Conservation (phyloP, 768 basidiomycete species). For the Mycena galopus region DNA sequence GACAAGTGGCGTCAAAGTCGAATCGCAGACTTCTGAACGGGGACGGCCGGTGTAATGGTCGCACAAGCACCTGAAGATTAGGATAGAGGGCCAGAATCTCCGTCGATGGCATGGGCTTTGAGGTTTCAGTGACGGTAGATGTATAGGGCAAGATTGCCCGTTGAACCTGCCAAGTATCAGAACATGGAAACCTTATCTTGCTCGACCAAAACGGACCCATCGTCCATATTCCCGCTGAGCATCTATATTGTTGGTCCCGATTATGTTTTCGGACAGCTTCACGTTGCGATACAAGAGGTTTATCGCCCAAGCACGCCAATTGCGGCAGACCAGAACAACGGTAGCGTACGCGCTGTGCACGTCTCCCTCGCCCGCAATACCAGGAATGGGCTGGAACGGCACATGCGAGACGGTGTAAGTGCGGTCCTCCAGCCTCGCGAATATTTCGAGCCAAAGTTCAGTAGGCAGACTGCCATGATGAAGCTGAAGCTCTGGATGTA, state of each 20-base stretch:
- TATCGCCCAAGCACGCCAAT: constrained; percentile 65
- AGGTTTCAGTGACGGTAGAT: constrained; percentile 58
- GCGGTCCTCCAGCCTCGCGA: constrained; percentile 47
- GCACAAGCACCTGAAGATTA: constrained; percentile 66
- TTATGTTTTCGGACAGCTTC: constrained; percentile 51
- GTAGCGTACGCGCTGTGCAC: constrained; percentile 48
- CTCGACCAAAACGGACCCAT: constrained; percentile 43
- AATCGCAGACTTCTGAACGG: constrained; percentile 50
- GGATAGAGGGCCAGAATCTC: constrained; percentile 64
- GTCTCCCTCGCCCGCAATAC: constrained; percentile 42
- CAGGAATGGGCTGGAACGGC: constrained; percentile 59
- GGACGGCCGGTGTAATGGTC: constrained; percentile 53
- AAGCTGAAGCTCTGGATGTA: background rate
- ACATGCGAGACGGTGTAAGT: constrained; percentile 49
- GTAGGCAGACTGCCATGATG: constrained; percentile 54
- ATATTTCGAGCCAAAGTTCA: constrained; percentile 68
- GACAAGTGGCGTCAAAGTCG: constrained; percentile 64
- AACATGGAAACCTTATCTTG: background rate
- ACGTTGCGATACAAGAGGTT: constrained; percentile 68
- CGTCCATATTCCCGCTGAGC: constrained; percentile 48
- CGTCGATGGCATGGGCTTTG: constrained; percentile 50
- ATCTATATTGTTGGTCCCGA: constrained; percentile 35
- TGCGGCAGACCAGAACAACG: constrained; percentile 68
- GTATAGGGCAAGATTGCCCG: constrained; percentile 72
- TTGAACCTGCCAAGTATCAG: constrained; percentile 54